Evolutionary conservation across 108 stramenopile species (phyloP).

Genomic region (Nannochloropsis oceanica): DNA sequence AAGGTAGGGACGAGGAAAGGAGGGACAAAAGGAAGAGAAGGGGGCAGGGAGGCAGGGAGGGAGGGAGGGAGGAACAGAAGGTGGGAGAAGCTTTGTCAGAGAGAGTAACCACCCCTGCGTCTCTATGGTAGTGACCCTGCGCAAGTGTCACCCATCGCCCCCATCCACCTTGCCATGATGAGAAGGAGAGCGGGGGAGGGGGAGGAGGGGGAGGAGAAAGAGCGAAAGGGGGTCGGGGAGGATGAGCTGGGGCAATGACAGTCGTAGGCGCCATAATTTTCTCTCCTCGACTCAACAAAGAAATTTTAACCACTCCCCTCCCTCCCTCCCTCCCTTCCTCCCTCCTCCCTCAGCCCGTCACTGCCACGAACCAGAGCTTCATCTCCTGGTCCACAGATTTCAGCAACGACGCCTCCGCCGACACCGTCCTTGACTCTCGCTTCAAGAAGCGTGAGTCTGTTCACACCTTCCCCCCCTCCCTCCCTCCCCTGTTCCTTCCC

Average conservation of each 20-base stretch:
- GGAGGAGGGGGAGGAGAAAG: neutral
- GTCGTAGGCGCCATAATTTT: neutral
- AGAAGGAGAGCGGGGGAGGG: neutral
- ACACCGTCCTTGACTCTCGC: neutral
- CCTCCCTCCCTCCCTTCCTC: neutral
- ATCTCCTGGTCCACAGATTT: neutral
- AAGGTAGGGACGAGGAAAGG: neutral
- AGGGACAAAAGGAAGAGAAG: neutral
- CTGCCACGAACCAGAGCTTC: neutral
- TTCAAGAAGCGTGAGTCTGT: neutral
- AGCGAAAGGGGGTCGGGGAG: neutral
- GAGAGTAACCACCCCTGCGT: too few relatives aligned
- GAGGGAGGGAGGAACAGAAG: neutral
- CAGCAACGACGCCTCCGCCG: neutral
- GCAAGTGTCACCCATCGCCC: too few relatives aligned
- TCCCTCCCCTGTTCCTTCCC: neutral
- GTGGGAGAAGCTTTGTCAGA: neutral
- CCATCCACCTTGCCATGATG: too few relatives aligned
- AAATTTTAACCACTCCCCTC: neutral
- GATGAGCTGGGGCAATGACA: neutral
- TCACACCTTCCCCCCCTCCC: neutral
- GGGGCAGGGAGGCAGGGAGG: neutral
- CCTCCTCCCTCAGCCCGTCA: neutral
- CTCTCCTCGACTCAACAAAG: neutral
- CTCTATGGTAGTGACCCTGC: too few relatives aligned